Evolutionary conservation across 2,329 filamentous ascomycete genomes (phyloP).

Genomic region (Paramyrothecium sp.): DNA sequence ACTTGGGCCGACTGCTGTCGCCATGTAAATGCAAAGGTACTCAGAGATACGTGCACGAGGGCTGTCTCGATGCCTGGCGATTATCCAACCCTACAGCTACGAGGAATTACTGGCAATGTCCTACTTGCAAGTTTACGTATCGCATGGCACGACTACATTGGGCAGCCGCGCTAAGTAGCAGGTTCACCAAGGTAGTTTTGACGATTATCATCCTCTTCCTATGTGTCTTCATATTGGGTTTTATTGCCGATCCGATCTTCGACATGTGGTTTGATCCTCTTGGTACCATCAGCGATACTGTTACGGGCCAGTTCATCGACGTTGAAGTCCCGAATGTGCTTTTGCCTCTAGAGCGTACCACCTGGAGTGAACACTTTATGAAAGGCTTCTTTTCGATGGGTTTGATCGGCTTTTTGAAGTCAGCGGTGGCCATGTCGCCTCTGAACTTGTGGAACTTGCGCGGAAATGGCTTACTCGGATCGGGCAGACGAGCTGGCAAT

Average conservation of each 20-base stretch:
- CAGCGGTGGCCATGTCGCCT: conserved; percentile 70
- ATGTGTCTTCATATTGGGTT: conserved; percentile 80
- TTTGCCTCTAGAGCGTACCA: conserved; percentile 48
- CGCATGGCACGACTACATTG: conserved; percentile 73
- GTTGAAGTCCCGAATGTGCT: conserved; percentile 31
- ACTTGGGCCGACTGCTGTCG: conserved; percentile 75
- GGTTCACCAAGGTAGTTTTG: conserved; percentile 64
- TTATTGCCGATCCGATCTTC: conserved; percentile 89
- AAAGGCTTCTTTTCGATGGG: conserved; percentile 92
- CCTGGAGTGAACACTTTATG: conserved; percentile 80
- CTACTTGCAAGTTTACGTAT: conserved; percentile 84
- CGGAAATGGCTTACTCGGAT: conserved; percentile 53
- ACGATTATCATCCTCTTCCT: conserved; percentile 70
- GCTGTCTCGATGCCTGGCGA: conserved; percentile 82
- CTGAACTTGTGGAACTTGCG: conserved; percentile 78
- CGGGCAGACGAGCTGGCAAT: conserved; percentile 54
- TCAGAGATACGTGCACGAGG: conserved; percentile 91
- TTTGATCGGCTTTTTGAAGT: conserved; percentile 80
- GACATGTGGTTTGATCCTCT: conserved; percentile 82
- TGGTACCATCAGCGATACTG: conserved; percentile 55
- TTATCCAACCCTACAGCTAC: conserved; percentile 62
- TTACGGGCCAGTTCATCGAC: conserved; percentile 43
- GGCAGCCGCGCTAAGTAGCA: conserved; percentile 68
- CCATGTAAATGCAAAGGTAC: conserved; percentile 94
- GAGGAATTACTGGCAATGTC: conserved; percentile 82